Base-by-base conservation (phyloP, 306 rosid genomes). In the Carpinus viminea region DNA sequence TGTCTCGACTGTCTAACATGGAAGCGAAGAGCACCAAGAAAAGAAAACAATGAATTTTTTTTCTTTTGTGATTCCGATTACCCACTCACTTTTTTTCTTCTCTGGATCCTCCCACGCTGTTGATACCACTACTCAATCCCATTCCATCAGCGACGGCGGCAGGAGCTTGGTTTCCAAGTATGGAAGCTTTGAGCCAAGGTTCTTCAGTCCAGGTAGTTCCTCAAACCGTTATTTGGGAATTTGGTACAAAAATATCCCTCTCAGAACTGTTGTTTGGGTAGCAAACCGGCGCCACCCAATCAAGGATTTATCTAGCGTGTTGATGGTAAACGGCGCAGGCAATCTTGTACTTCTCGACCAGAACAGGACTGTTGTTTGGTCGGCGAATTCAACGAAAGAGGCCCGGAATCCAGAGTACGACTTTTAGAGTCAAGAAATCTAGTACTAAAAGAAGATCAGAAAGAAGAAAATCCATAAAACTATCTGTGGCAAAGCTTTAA, bases 401-500 rank as follows among this genome's bases (percentile, higher is more conserved):
- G 65, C 31, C 6, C 15, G 12, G 11, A 24, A 59, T 10, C 65
- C 65, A 59, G 4, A 11, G 65, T 4, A 8, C 65, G 24, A 17
- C 65, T 59, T 59, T 59, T 59, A 59, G 38, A 59, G 4, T 21
- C 34, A 2, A 36, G 65, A 59, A 59, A 59, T 59, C 65, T 59
- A 7, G 65, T 59, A 4, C 31, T 59, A 2, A 26, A 36, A 59
- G 65, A 59, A 2, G 20, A 31, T 31, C 34, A 0, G 16, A 11
- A 24, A 26, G 38, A 59, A 4, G 24, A 24, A 12, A 26, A 59
- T 12, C 65, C 65, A 12, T 8, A 24, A 59, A 59, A 59, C 15
- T 59, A 24, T 59, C 36, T 59, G 24, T 59, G 65, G 65, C 65
- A 59, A 12, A 59, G 65, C 38, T 59, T 59, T 59, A 36, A 59